Conservation (phyloP, 1,284 basidiomycete species). For the Fomitiporia mediterranea region DNA sequence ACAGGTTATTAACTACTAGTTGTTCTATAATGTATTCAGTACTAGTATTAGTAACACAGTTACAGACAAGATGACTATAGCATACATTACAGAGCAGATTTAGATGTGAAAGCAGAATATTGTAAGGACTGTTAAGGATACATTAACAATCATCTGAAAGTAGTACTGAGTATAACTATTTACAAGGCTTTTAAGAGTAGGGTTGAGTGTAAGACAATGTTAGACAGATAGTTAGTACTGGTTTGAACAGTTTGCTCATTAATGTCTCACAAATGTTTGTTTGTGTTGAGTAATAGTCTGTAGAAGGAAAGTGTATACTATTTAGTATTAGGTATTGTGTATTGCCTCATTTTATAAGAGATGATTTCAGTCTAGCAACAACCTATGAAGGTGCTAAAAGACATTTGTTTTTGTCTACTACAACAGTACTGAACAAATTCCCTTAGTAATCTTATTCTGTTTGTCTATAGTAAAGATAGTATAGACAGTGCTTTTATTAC, state of each 20-base stretch:
- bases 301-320: slow-evolving; percentile 97
- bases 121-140: slow-evolving; percentile 65
- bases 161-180: slow-evolving; percentile 96
- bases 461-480: slow-evolving; percentile 97
- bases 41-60: slow-evolving; percentile 99
- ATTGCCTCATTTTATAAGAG: slow-evolving; percentile 96
- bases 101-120: slow-evolving; percentile 79
- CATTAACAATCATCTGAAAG: slow-evolving; percentile 82
- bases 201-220: slow-evolving; percentile 94
- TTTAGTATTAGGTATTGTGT: slow-evolving; percentile 98
- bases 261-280: slow-evolving; percentile 99
- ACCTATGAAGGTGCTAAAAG: slow-evolving; percentile 96
- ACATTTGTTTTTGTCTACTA: slow-evolving; percentile 97
- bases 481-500: slow-evolving; percentile 99
- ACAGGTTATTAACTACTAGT: slow-evolving; percentile 96
- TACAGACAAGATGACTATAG: slow-evolving; percentile 87
- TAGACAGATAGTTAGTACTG: slow-evolving; percentile 99
- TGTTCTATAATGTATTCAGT: slow-evolving; percentile 98
- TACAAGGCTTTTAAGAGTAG: slow-evolving; percentile 96
- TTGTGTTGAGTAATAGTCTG: slow-evolving; percentile 97
- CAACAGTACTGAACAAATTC: slow-evolving; percentile 97
- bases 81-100: slow-evolving; percentile 81
- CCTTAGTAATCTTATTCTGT: slow-evolving; percentile 91
- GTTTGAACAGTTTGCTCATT: slow-evolving; percentile 98
- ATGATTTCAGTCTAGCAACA: slow-evolving; percentile 99